Evolutionary conservation across 2,329 filamentous ascomycete genomes (phyloP), one percentile per base, ranked within the genome.

Genomic region (Coniella lustricola): DNA sequence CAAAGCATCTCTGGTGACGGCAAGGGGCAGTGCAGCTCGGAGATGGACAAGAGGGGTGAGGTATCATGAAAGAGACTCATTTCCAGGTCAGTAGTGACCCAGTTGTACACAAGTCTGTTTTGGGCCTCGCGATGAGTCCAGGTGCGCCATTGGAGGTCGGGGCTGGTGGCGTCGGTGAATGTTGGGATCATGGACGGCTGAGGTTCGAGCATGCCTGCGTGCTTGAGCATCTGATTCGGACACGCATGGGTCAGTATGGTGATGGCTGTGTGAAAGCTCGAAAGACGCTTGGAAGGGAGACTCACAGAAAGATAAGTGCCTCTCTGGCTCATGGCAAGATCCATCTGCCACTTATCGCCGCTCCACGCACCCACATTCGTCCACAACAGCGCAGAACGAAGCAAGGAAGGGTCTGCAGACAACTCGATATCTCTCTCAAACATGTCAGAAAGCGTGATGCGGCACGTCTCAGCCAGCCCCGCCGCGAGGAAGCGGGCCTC

Each of bases 341-440:
- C 82, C 82, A 86, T 87, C 55, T 85, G 79, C 82, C 83, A 86
- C 64, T 86, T 86, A 62, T 87, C 83, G 39, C 84, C 84, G 59
- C 82, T 84, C 84, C 84, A 87, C 1, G 81, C 81, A 7, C 82
- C 83, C 21, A 85, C 73, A 1, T 82, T 74, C 2, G 79, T 84
- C 60, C 85, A 85, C 3, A 87, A 73, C 12, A 87, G 67, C 0
- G 82, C 82, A 41, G 81, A 81, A 34, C 82, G 75, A 38, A 87
- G 69, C 0, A 83, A 77, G 3, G 79, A 75, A 0, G 79, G 77
- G 58, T 87, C 81, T 1, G 79, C 76, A 12, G 79, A 78, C 67
- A 86, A 74, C 62, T 82, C 77, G 42, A 85, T 77, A 56, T 87
- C 82, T 61, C 82, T 84, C 64, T 87, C 83, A 44, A 86, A 83